Conservation (phyloP, 441 rosid species). For the Omphalea diandra region DNA sequence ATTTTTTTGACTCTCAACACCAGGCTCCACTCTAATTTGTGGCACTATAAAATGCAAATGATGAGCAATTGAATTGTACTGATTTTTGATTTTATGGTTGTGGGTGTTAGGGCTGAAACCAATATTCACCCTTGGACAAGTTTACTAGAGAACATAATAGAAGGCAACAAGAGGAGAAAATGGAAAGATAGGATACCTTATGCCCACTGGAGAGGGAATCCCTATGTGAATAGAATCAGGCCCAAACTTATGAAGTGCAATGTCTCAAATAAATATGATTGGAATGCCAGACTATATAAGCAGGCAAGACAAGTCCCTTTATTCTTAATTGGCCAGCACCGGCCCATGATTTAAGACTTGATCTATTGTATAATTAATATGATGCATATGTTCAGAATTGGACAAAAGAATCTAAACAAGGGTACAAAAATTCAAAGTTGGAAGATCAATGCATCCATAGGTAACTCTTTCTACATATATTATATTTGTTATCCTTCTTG, state of each 20-base stretch:
- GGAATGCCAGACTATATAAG: conserved; percentile 40
- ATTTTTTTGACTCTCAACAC: too few relatives aligned
- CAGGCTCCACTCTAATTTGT: too few relatives aligned
- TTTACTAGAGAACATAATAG: conserved; percentile 34
- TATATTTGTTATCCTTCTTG: too few relatives aligned
- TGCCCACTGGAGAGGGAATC: conserved; percentile 72
- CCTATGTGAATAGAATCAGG: conserved; percentile 36
- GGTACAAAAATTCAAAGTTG: conserved; percentile 61
- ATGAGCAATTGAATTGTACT: too few relatives aligned
- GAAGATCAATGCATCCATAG: conserved; percentile 68
- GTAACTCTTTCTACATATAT: too few relatives aligned
- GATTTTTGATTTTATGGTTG: too few relatives aligned
- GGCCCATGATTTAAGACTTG: too few relatives aligned
- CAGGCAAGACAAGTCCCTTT: too few relatives aligned
- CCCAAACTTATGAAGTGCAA: conserved; percentile 52
- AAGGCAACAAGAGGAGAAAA: conserved; percentile 37
- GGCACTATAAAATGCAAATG: too few relatives aligned
- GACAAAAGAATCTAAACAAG: conserved; percentile 44
- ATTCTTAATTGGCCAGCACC: too few relatives aligned
- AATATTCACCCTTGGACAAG: conserved; percentile 48
- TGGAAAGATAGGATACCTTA: conserved; percentile 54
- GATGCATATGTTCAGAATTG: conserved; percentile 48
- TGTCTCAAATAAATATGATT: conserved; percentile 41
- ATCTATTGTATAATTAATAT: background rate
- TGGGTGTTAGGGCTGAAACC: conserved; percentile 42